These are phyloP conservation scores for Lagerstroemia speciosa DNA, from an alignment of 345 rosid species.

Conservation along the genomic window DNA sequence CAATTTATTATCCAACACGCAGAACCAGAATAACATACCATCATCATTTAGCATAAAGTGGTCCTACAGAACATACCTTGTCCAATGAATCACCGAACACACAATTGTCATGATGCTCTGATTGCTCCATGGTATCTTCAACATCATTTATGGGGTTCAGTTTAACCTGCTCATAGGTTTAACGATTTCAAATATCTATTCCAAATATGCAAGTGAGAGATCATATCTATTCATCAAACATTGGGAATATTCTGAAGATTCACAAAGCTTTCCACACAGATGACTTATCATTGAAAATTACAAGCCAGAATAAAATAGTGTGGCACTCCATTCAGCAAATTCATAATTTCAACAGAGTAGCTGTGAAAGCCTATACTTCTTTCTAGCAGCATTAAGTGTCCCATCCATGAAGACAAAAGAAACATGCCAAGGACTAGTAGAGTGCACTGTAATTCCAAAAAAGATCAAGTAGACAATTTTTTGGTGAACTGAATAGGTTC, in stretches of 20 bases:
- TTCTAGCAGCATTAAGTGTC: not conserved
- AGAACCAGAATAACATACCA: not conserved
- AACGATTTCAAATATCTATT: not conserved
- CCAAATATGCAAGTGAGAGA: not conserved
- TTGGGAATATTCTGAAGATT: not conserved
- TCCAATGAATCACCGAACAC: not conserved
- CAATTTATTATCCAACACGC: not conserved
- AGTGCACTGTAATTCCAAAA: not conserved
- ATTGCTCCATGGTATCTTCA: not conserved
- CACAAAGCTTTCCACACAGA: not conserved
- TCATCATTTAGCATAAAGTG: not conserved
- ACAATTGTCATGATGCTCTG: not conserved
- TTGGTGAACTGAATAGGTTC: not conserved
- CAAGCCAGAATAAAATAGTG: not conserved
- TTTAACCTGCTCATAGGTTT: constrained; percentile 1
- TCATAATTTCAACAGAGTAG: not conserved
- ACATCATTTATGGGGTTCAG: not conserved
- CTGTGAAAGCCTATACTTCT: not conserved
- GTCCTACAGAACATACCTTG: constrained; percentile 1
- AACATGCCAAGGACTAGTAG: not conserved
- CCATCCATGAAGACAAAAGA: not conserved
- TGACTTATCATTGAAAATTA: not conserved
- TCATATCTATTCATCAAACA: not conserved
- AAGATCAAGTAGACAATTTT: not conserved
- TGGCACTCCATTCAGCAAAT: not conserved